Base-by-base conservation (phyloP, 2,329 filamentous ascomycete species). In the Fusarium ambrosium region DNA sequence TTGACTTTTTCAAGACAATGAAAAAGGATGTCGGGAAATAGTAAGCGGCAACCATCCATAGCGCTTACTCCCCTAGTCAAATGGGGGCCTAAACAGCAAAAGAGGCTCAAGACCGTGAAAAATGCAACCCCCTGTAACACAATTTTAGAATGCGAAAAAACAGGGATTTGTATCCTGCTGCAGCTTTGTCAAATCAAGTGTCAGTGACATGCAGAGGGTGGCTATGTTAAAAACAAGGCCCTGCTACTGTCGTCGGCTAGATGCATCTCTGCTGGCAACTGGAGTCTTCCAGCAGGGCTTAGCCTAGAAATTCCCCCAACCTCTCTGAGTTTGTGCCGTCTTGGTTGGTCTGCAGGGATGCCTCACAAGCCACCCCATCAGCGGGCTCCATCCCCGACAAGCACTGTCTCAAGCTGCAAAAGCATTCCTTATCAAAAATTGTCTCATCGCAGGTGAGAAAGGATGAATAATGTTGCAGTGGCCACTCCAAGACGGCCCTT, bases 121-220 rank as follows among this genome's bases (percentile, higher is more conserved):
- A 45, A 55, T 55, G 27, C 18, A 29, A 55, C 27, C 48, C 48
- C 27, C 48, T 55, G 27, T 7, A 55, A 34, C 48, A 5, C 27
- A 55, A 55, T 14, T 55, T 55, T 55, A 55, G 48, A 27, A 55
- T 51, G 45, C 27, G 48, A 55, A 55, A 55, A 55, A 55, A 55
- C 48, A 55, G 48, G 48, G 48, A 55, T 55, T 6, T 6, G 48
- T 18, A 24, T 48, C 43, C 48, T 29, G 48, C 11, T 45, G 18
- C 27, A 27, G 48, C 48, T 27, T n/a, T 10, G 14, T 55, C 48
- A 32, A 55, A 55, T 55, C 27, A 55, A 55, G 10, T 20, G 18
- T 4, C 48, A 55, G 27, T 55, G 48, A 20, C 27, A 55, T 55
- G 48, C 18, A 32, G 27, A 32, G 4, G 11, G 48, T 32, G 48